Evolutionary conservation across 768 basidiomycete genomes (phyloP).

Genomic region (Fibroporia radiculosa): DNA sequence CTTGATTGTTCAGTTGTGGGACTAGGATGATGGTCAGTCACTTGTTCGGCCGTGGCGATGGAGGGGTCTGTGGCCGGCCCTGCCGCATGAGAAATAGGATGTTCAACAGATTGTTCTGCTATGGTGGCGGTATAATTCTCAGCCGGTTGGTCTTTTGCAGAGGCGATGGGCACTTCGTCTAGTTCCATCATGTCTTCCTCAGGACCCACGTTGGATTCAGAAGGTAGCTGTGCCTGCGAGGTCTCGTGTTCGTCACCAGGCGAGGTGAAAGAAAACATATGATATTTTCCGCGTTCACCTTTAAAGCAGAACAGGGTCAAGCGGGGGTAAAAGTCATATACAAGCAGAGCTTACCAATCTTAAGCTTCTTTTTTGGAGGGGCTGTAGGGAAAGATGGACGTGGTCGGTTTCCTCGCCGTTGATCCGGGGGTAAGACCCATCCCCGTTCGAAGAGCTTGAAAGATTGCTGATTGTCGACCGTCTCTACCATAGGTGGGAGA

Average conservation of each 20-base stretch:
- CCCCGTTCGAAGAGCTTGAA: constrained; percentile 82
- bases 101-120: too few species aligned
- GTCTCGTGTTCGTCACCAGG: constrained; percentile 12
- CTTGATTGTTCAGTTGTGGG: too few species aligned
- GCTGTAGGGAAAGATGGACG: constrained; percentile 40
- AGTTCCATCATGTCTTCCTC: too few species aligned
- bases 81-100: too few species aligned
- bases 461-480: constrained; percentile 61
- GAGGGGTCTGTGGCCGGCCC: too few species aligned
- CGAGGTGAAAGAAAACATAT: constrained; percentile 2
- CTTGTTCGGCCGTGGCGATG: too few species aligned
- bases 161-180: too few species aligned
- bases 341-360: constrained; percentile 29
- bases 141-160: too few species aligned
- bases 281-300: constrained; percentile 12
- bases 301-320: background rate
- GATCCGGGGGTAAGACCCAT: constrained; percentile 79
- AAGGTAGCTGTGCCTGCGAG: background rate
- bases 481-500: constrained; percentile 53
- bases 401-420: constrained; percentile 53
- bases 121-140: too few species aligned
- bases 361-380: constrained; percentile 41
- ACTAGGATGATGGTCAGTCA: too few species aligned
- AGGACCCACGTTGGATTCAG: too few species aligned
- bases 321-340: constrained; percentile 14